Evolutionary conservation across 306 rosid species (phyloP).

Genomic region (barrel medic (Medicago truncatula)): DNA sequence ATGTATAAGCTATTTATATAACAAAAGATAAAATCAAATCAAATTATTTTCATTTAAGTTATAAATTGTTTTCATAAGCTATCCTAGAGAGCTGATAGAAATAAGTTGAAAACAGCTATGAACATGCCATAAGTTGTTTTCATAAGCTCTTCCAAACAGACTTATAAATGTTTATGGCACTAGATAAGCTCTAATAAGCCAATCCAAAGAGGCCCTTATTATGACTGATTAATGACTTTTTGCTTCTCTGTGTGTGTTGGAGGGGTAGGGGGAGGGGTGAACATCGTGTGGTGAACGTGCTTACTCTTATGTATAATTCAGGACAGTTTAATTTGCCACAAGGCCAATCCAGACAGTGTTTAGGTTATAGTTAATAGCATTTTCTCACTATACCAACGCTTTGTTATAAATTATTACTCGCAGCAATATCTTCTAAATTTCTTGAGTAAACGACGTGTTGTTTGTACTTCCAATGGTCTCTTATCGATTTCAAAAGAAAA

Average conservation of each 20-base stretch:
- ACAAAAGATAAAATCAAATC: not conserved
- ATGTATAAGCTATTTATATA: not conserved
- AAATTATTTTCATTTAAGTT: not conserved
- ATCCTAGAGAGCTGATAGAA: not conserved
- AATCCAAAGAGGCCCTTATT: not conserved
- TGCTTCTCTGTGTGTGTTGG: not conserved
- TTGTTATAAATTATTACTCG: not conserved
- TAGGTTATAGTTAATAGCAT: not conserved
- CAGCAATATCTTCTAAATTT: not conserved
- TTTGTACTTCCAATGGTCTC: conserved; percentile 7
- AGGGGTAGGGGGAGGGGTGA: not conserved
- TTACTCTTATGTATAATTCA: conserved; percentile 12
- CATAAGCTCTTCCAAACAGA: not conserved
- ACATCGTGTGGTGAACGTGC: not conserved
- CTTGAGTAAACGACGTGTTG: not conserved
- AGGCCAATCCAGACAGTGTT: not conserved
- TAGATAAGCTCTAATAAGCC: not conserved
- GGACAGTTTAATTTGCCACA: conserved; percentile 3
- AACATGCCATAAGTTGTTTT: not conserved
- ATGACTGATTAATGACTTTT: not conserved
- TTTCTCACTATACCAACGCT: not conserved
- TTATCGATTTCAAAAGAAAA: conserved; percentile 3
- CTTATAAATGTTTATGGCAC: not conserved
- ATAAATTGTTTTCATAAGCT: not conserved
- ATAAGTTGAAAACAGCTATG: not conserved